A percentile compares a stretch with the other conserved stretches of the same genome.
phyloP scores from a whole-genome alignment of 2,329 filamentous ascomycete species.

The Aquanectria penicillioides region DNA sequence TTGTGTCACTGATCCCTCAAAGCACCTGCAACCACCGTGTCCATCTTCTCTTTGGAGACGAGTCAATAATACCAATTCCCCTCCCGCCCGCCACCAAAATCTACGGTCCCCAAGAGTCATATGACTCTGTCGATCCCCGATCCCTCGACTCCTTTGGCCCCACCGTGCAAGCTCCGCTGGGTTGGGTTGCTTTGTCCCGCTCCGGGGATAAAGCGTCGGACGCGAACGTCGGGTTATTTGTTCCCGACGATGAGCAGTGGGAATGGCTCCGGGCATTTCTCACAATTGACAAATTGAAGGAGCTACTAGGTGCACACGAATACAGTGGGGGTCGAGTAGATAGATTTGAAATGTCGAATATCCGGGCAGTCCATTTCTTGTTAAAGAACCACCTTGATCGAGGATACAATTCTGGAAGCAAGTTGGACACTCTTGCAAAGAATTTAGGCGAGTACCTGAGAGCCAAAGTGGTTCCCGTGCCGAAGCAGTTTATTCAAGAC shows the following conservation, averaged over 20 bases:
- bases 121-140: slow-evolving; percentile 30
- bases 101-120: slow-evolving; percentile 34
- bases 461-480: slow-evolving; percentile 42
- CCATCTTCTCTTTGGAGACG: slow-evolving; percentile 30
- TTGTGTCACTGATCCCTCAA: slow-evolving; percentile 37
- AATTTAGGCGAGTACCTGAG: slow-evolving; percentile 44
- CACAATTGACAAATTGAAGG: slow-evolving; percentile 48
- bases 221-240: slow-evolving; percentile 55
- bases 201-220: slow-evolving; percentile 52
- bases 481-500: slow-evolving; percentile 44
- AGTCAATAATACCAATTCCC: slow-evolving; percentile 21
- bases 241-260: slow-evolving; percentile 52
- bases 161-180: slow-evolving; percentile 34
- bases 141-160: slow-evolving; percentile 27
- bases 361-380: slow-evolving; percentile 23
- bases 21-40: slow-evolving; percentile 31
- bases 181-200: slow-evolving; percentile 37
- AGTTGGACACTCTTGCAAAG: slow-evolving; percentile 46
- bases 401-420: slow-evolving; percentile 25
- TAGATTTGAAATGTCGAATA: slow-evolving; percentile 39
- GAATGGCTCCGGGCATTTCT: slow-evolving; percentile 54
- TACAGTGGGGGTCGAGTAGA: slow-evolving; percentile 49
- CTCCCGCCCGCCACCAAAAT: slow-evolving; percentile 29
- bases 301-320: slow-evolving; percentile 44
- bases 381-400: slow-evolving; percentile 21